phyloP scores from a whole-genome alignment of 1,284 basidiomycete genomes.

The Microbotryum lychnidis-dioicae region DNA sequence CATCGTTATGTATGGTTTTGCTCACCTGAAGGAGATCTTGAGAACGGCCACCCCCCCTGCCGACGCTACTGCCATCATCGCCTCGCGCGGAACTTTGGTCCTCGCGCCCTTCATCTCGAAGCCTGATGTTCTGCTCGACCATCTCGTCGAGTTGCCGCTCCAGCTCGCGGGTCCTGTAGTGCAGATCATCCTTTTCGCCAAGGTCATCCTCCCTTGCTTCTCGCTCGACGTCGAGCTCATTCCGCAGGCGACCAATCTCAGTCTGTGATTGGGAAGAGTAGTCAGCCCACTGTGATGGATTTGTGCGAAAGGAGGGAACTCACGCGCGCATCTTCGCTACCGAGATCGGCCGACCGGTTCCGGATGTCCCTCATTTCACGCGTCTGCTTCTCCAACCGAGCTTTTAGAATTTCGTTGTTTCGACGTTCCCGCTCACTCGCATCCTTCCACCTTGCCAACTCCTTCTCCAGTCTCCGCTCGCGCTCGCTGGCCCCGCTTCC shows the following conservation, averaged over 20 bases:
- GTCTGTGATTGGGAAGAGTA: constrained; percentile 7
- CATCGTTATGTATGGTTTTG: too few species aligned
- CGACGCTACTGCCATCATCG: constrained; percentile 42
- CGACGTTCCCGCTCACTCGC: constrained; percentile 12
- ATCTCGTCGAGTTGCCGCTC: constrained; percentile 42
- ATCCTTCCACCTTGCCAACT: constrained; percentile 8
- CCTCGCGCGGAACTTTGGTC: constrained; percentile 32
- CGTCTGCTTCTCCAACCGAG: constrained; percentile 48
- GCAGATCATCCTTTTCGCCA: constrained; percentile 23
- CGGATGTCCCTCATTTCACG: constrained; percentile 58
- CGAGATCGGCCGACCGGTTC: constrained; percentile 1
- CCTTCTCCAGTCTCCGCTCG: constrained; percentile 13
- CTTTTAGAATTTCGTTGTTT: constrained; percentile 17
- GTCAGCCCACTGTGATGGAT: not conserved
- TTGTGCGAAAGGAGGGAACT: not conserved
- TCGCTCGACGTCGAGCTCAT: constrained; percentile 59
- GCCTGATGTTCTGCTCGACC: constrained; percentile 60
- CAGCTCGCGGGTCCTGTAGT: constrained; percentile 39
- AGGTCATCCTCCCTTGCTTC: constrained; percentile 47
- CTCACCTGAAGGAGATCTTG: too few species aligned
- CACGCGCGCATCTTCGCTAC: constrained; percentile 37
- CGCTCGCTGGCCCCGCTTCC: constrained; percentile 30
- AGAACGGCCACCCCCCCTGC: constrained; percentile 30
- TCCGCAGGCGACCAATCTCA: constrained; percentile 43
- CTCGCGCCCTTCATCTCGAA: constrained; percentile 55